Evolutionary conservation across 2,329 filamentous ascomycete species (phyloP), one percentile per base, ranked within the genome.

Genomic region (Myriosclerotinia scirpicola): DNA sequence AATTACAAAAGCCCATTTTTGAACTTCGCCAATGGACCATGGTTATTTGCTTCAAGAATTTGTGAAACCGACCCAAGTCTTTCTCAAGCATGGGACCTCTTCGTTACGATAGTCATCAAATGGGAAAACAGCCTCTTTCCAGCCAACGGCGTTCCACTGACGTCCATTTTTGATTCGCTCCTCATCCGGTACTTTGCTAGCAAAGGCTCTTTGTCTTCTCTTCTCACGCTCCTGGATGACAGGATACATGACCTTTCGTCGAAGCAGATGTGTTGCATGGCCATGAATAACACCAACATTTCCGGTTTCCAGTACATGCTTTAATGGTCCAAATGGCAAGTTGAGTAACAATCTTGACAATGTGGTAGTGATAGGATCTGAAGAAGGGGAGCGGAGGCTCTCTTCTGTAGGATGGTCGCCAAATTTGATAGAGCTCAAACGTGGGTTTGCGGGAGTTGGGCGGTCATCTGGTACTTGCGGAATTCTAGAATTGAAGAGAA

Each of bases 281-380:
- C 80, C 83, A n/a, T 80, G 79, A 40, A 80, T 77, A 54, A 80
- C 79, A 53, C 84, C 84, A 11, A 87, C 81, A 36, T 81, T 81
- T 15, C 80, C 81, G 61, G 86, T 86, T 71, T 90, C 88, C 44
- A 93, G 80, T 1, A 91, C 78, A 67, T 83, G 82, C 76, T 90
- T 88, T 34, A 93, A 80, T 38, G 88, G 79, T 17, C 83, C 80
- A 71, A 90, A 90, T 0, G 90, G 90, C 7, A 93, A 78, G 52
- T 90, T 91, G 63, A 92, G 78, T 2, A 93, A 79, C 30, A 91
- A 80, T 38, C 84, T 87, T 0, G 90, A 92, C 6, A 93, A 78
- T 0, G 83, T 77, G 40, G 81, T 69, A 22, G 75, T 73, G 56
- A 75, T 74, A 26, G 76, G 73, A 44, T 76, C 75, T 30, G 74